These are phyloP conservation scores for Candida argentea DNA, from an alignment of 805 yeast genomes.

Conservation along the genomic window DNA sequence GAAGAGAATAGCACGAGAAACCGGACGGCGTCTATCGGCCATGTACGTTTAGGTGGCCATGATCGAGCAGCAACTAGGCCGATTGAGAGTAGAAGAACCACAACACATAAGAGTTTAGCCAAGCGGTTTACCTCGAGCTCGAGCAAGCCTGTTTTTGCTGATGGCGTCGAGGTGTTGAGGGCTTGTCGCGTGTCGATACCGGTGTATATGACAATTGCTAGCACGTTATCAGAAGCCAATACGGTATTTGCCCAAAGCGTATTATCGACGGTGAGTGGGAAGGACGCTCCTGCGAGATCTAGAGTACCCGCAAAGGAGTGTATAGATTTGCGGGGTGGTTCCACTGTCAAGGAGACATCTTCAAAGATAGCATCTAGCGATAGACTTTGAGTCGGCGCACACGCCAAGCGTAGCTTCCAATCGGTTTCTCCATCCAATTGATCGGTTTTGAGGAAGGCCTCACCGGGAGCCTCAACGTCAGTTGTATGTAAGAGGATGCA, in stretches of 20 bases:
- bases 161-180: conserved; percentile 80
- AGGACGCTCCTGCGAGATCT: conserved; percentile 20
- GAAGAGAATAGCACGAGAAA: conserved; percentile 88
- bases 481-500: conserved; percentile 75
- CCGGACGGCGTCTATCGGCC: conserved; percentile 90
- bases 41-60: conserved; percentile 43
- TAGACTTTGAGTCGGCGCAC: conserved; percentile 57
- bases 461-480: conserved; percentile 60
- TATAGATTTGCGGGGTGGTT: conserved; percentile 79
- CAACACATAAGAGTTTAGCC: conserved; percentile 79
- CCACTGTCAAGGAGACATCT: conserved; percentile 47
- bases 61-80: conserved; percentile 76
- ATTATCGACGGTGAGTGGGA: conserved; percentile 75
- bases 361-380: conserved; percentile 39
- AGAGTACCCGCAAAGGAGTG: conserved; percentile 74
- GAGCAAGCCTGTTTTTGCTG: conserved; percentile 80
- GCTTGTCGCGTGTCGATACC: conserved; percentile 93
- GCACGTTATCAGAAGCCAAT: conserved; percentile 83
- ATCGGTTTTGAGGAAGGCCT: conserved; percentile 90
- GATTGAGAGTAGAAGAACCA: conserved; percentile 72
- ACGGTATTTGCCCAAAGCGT: conserved; percentile 98
- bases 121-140: conserved; percentile 85
- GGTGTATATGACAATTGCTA: conserved; percentile 83
- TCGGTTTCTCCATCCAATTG: conserved; percentile 99
- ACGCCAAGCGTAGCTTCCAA: conserved; percentile 87